Evolutionary conservation across 2,329 filamentous ascomycete genomes (phyloP).

Genomic region (Penicillium digitatum): DNA sequence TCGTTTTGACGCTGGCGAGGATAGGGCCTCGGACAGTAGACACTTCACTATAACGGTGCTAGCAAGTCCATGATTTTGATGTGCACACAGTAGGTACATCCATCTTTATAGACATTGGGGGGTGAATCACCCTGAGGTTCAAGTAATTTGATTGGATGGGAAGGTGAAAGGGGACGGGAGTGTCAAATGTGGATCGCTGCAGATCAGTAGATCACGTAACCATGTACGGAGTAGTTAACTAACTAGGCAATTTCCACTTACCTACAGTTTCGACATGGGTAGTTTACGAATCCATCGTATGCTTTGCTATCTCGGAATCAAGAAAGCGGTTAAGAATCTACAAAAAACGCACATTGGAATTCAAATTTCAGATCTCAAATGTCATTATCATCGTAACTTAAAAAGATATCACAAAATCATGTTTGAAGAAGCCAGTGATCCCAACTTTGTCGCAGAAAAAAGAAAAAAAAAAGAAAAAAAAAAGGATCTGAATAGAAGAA

Average conservation of each 20-base stretch:
- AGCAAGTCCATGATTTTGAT: too few relatives aligned
- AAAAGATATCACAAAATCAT: conserved; percentile 4
- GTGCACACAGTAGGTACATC: too few relatives aligned
- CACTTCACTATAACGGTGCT: too few relatives aligned
- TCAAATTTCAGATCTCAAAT: background rate
- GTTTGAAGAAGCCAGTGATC: too few relatives aligned
- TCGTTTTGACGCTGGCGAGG: too few relatives aligned
- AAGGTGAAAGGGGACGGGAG: background rate
- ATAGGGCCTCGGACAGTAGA: too few relatives aligned
- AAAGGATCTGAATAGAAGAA: background rate
- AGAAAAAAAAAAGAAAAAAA: background rate
- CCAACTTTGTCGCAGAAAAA: background rate
- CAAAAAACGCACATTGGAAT: background rate
- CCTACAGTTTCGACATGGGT: too few relatives aligned
- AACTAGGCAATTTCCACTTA: too few relatives aligned
- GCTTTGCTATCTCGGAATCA: too few relatives aligned
- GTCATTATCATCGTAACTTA: conserved; percentile 21
- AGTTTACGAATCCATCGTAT: background rate
- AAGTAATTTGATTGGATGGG: background rate
- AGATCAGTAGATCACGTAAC: background rate
- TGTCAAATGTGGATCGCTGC: background rate
- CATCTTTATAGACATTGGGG: too few relatives aligned
- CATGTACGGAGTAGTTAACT: too few relatives aligned
- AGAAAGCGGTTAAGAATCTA: background rate
- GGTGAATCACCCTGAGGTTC: too few relatives aligned